Percentiles rank a stretch among this genome's conserved stretches.
These are phyloP conservation scores for Boletellus ananas DNA, from an alignment of 768 basidiomycete genomes.

Conservation along the genomic window DNA sequence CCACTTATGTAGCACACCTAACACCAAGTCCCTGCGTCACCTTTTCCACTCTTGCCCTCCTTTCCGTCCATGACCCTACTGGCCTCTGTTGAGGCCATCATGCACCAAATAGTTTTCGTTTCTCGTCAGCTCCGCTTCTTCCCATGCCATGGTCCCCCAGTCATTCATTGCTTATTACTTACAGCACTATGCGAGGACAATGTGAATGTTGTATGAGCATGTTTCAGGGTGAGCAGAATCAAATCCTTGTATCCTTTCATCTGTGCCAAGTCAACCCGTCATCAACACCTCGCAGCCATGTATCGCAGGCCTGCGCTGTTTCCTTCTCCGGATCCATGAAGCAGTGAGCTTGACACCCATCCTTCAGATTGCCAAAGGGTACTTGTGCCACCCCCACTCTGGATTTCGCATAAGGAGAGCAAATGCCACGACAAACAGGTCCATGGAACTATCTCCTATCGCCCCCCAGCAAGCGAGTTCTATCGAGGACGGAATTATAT, in stretches of 20 bases:
- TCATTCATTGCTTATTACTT: not conserved
- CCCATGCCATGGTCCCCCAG: not conserved
- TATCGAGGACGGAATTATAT: not conserved
- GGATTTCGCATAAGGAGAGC: constrained; percentile 28
- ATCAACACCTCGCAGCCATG: constrained; percentile 29
- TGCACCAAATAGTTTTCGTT: not conserved
- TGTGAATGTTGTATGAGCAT: not conserved
- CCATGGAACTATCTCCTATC: not conserved
- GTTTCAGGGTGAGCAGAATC: not conserved
- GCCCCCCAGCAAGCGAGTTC: not conserved
- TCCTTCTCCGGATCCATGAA: constrained; percentile 7
- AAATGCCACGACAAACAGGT: not conserved
- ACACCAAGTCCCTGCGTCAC: constrained; percentile 16
- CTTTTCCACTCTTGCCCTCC: not conserved
- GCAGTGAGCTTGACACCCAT: constrained; percentile 26
- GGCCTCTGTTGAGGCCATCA: not conserved
- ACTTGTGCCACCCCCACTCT: constrained; percentile 23
- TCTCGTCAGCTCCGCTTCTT: too few relatives aligned
- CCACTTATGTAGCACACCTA: constrained; percentile 25
- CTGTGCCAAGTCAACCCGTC: constrained; percentile 18
- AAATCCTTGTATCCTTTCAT: not conserved
- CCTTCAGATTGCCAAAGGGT: constrained; percentile 30
- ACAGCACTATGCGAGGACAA: not conserved
- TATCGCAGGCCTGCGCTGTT: constrained; percentile 15
- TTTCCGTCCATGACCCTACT: not conserved